phyloP scores from a whole-genome alignment of 352 stramenopile species.

The Phytopythium litorale region DNA sequence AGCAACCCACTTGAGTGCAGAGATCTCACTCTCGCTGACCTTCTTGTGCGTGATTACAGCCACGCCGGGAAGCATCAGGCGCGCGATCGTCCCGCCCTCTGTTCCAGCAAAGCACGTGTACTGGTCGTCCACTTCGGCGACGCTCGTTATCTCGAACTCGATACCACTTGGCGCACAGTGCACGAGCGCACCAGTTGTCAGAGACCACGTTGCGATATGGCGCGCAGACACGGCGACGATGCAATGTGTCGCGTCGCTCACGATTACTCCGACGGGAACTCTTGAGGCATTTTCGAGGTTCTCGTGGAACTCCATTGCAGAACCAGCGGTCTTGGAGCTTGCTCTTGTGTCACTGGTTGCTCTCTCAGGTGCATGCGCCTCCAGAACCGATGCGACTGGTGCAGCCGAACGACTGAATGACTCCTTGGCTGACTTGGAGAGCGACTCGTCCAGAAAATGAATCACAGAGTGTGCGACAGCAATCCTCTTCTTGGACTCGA shows the following conservation, averaged over 20 bases:
- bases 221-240: conserved; percentile 31
- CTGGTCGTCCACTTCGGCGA: conserved; percentile 25
- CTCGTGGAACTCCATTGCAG: not conserved
- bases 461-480: conserved; percentile 48
- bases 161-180: conserved; percentile 17
- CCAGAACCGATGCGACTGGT: not conserved
- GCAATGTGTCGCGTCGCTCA: conserved; percentile 17
- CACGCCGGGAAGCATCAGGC: conserved; percentile 30
- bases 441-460: conserved; percentile 45
- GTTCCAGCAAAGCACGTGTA: conserved; percentile 44
- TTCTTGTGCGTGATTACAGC: conserved; percentile 24
- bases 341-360: too few relatives aligned
- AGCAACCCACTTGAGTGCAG: conserved; percentile 16
- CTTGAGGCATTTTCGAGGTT: not conserved
- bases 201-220: conserved; percentile 27
- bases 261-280: conserved; percentile 24
- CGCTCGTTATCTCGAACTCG: conserved; percentile 26
- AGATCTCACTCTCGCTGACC: conserved; percentile 21
- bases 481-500: conserved; percentile 29
- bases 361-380: not conserved
- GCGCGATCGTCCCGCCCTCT: conserved; percentile 31
- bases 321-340: not conserved
- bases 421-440: not conserved
- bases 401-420: not conserved
- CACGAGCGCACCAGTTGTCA: conserved; percentile 16